These are phyloP conservation scores for Elsinoe batatas DNA, from an alignment of 2,329 filamentous ascomycete genomes.

Conservation along the genomic window DNA sequence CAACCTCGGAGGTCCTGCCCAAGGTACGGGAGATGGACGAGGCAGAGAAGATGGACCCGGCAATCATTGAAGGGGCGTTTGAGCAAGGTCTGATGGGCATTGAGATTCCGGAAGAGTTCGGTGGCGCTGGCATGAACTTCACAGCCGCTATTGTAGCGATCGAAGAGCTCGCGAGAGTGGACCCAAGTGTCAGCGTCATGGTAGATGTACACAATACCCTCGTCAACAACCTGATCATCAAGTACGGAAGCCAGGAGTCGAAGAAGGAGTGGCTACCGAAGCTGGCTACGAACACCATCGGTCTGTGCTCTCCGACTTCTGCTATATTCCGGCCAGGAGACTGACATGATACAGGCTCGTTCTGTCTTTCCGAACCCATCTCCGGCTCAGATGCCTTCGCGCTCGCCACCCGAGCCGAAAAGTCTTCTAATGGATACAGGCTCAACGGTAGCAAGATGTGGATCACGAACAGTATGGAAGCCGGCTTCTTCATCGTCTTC, in stretches of 20 bases:
- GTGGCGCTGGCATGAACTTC: slow-evolving; percentile 98
- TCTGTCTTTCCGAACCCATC: slow-evolving; percentile 85
- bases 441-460: slow-evolving; percentile 97
- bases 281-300: slow-evolving; percentile 80
- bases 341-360: slow-evolving; percentile 63
- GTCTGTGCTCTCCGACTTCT: too few relatives aligned
- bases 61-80: slow-evolving; percentile 83
- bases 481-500: slow-evolving; percentile 93
- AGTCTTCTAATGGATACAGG: slow-evolving; percentile 73
- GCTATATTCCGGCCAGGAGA: too few relatives aligned
- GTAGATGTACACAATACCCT: slow-evolving; percentile 97
- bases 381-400: slow-evolving; percentile 96
- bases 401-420: slow-evolving; percentile 77
- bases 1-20: slow-evolving; percentile 76
- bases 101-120: slow-evolving; percentile 95
- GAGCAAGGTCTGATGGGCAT: slow-evolving; percentile 96
- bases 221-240: slow-evolving; percentile 86
- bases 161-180: slow-evolving; percentile 87
- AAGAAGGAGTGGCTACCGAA: slow-evolving; percentile 85
- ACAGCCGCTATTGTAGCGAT: slow-evolving; percentile 92
- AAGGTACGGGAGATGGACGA: slow-evolving; percentile 97
- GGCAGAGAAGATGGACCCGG: slow-evolving; percentile 82
- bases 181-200: slow-evolving; percentile 89
- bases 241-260: slow-evolving; percentile 65
- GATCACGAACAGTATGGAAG: slow-evolving; percentile 97